Percentiles rank a stretch among this genome's conserved stretches.
Evolutionary conservation across 2,329 filamentous ascomycete species (phyloP).

Genomic region (Penicillium sp.): DNA sequence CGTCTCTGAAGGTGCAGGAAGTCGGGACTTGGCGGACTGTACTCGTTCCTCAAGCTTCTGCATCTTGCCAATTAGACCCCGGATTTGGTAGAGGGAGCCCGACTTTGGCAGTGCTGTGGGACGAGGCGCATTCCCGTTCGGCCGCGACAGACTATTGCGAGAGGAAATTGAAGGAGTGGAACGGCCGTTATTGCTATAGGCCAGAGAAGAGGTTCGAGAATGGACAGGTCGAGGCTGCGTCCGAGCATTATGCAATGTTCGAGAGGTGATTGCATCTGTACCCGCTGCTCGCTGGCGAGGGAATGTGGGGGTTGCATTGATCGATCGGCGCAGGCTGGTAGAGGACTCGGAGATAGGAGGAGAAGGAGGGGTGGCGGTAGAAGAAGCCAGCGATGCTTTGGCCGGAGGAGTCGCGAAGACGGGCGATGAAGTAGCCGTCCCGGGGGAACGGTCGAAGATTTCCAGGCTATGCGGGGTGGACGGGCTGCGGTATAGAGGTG

Average conservation of each 20-base stretch:
- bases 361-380: conserved; percentile 82
- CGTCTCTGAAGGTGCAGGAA: conserved; percentile 78
- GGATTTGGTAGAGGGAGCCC: conserved; percentile 86
- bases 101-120: conserved; percentile 59
- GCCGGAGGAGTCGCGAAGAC: conserved; percentile 83
- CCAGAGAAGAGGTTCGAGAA: conserved; percentile 63
- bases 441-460: conserved; percentile 75
- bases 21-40: conserved; percentile 85
- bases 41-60: conserved; percentile 93
- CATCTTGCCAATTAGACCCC: conserved; percentile 94
- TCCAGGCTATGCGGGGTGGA: conserved; percentile 65
- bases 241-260: conserved; percentile 52
- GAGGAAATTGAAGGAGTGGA: conserved; percentile 50
- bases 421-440: conserved; percentile 85
- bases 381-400: conserved; percentile 67
- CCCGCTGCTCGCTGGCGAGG: conserved; percentile 49
- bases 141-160: conserved; percentile 53
- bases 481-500: conserved; percentile 54
- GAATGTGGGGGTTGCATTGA: conserved; percentile 55
- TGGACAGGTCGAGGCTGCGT: conserved; percentile 51
- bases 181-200: conserved; percentile 50
- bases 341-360: conserved; percentile 91
- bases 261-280: conserved; percentile 58
- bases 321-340: conserved; percentile 60
- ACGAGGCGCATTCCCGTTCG: conserved; percentile 41